phyloP scores from a whole-genome alignment of 2,329 filamentous ascomycete species.

The Pyricularia sp. region DNA sequence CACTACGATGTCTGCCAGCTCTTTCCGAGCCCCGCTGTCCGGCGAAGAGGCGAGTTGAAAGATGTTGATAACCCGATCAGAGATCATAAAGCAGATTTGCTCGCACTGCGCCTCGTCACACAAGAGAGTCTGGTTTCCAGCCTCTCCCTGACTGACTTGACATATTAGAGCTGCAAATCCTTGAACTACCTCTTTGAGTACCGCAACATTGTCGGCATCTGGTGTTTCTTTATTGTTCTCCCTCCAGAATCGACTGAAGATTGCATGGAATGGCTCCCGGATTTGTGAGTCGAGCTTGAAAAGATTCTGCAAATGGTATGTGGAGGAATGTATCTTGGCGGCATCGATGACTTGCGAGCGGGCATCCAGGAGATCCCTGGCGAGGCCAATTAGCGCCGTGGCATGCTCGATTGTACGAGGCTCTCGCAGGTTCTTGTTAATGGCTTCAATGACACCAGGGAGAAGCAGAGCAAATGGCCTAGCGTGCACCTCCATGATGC shows the following conservation, averaged over 20 bases:
- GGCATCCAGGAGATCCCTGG: conserved; percentile 37
- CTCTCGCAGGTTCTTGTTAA: conserved; percentile 37
- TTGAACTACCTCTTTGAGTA: conserved; percentile 29
- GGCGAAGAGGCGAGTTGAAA: conserved; percentile 2
- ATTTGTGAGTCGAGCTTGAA: conserved; percentile 25
- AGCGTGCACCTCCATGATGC: conserved; percentile 33
- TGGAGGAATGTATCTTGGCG: conserved; percentile 11
- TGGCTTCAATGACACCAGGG: conserved; percentile 30
- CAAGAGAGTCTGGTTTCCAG: not conserved
- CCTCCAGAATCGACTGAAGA: conserved; percentile 26
- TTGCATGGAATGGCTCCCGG: conserved; percentile 27
- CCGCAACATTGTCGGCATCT: conserved; percentile 24
- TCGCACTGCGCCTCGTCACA: conserved; percentile 1
- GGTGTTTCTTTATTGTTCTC: conserved; percentile 15
- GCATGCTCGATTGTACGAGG: conserved; percentile 36
- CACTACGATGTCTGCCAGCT: conserved; percentile 24
- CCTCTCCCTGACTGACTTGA: conserved; percentile 19
- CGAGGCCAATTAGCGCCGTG: conserved; percentile 35
- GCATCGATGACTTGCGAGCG: conserved; percentile 25
- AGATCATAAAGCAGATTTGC: conserved; percentile 1
- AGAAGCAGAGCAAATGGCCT: conserved; percentile 34
- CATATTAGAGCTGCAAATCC: conserved; percentile 31
- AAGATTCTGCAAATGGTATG: conserved; percentile 18
- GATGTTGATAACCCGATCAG: conserved; percentile 1
- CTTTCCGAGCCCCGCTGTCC: not conserved